Evolutionary conservation across 2,329 filamentous ascomycete species (phyloP), one percentile per base, ranked within the genome.

Genomic region (Cordyceps tenuipes): DNA sequence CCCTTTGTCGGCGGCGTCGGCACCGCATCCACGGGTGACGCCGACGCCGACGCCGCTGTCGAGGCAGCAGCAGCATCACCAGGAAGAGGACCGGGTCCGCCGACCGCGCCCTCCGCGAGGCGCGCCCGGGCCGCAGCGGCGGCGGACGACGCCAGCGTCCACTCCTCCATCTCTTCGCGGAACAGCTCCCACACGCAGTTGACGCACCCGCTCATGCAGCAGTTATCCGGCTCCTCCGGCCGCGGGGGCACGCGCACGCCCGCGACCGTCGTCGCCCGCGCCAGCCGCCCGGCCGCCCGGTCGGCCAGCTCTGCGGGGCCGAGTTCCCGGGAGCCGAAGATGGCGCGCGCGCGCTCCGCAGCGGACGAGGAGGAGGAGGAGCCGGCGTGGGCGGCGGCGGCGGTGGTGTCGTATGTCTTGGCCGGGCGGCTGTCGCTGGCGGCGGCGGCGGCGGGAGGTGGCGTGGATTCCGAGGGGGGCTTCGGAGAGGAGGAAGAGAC

Each of bases 171-270:
- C 57, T 97, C 94, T 65, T 99, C 93, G 9, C 92, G 82, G 73
- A 87, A 97, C 57, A 85, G 79, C 67, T 97, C 92, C 92, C 92
- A 97, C 3, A 97, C 94, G 72, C 94, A 99, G 72, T 97, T 92
- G 53, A 96, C 93, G 71, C 94, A 99, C 3, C 94, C 94, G 69
- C 90, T 94, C 94, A 99, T 99, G 75, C 94, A 99, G 80, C 94
- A 99, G 70, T 99, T 97, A 68, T 97, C 94, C 3, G 94, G 94
- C 74, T 99, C 93, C 52, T 85, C 81, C 1, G 94, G 94, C 52
- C 83, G 83, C 0, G 91, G 92, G 2, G 94, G 94, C 5, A 97
- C 88, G 19, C 84, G 75, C 1, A 97, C 82, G 3, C 92, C 93
- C 1, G 89, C 91, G 59, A 97, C 78, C 62, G 84, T 77, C 9